These are phyloP conservation scores for Paecilomyces dactylethromorphus DNA, from an alignment of 2,329 filamentous ascomycete genomes.

Conservation along the genomic window DNA sequence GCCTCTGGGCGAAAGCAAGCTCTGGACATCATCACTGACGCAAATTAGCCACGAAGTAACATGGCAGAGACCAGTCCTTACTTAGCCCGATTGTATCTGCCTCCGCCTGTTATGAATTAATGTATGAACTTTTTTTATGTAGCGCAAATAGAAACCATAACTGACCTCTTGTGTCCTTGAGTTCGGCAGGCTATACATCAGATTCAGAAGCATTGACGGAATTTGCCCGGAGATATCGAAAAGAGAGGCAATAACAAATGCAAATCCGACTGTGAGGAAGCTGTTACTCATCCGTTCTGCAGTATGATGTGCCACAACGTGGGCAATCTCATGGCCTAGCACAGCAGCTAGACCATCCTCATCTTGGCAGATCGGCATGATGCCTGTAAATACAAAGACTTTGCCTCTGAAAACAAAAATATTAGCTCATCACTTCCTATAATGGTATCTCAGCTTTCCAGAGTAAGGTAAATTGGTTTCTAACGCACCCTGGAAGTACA, in stretches of 20 bases:
- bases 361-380: slow-evolving; percentile 49
- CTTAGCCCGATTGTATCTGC: slow-evolving; percentile 57
- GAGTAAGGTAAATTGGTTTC: neutral
- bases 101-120: slow-evolving; percentile 36
- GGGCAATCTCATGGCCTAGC: slow-evolving; percentile 58
- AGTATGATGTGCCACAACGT: slow-evolving; percentile 53
- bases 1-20: slow-evolving; percentile 54
- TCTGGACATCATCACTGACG: slow-evolving; percentile 54
- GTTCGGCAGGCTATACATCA: slow-evolving; percentile 49
- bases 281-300: slow-evolving; percentile 49
- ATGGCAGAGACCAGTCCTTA: slow-evolving; percentile 15
- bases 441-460: neutral
- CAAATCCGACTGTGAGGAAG: slow-evolving; percentile 23
- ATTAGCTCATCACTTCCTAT: neutral
- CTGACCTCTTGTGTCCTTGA: slow-evolving; percentile 50
- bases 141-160: neutral
- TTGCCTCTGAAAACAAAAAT: slow-evolving; percentile 39
- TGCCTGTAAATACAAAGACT: slow-evolving; percentile 59
- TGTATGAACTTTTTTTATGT: neutral
- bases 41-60: slow-evolving; percentile 9
- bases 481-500: slow-evolving; percentile 50
- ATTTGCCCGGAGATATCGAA: slow-evolving; percentile 36
- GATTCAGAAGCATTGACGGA: slow-evolving; percentile 37
- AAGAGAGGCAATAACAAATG: slow-evolving; percentile 21
- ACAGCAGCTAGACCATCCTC: slow-evolving; percentile 57